Percentiles rank a stretch among this genome's conserved stretches.
Conservation (phyloP, 2,329 filamentous ascomycete species). For the Magnaporthales sp. region DNA sequence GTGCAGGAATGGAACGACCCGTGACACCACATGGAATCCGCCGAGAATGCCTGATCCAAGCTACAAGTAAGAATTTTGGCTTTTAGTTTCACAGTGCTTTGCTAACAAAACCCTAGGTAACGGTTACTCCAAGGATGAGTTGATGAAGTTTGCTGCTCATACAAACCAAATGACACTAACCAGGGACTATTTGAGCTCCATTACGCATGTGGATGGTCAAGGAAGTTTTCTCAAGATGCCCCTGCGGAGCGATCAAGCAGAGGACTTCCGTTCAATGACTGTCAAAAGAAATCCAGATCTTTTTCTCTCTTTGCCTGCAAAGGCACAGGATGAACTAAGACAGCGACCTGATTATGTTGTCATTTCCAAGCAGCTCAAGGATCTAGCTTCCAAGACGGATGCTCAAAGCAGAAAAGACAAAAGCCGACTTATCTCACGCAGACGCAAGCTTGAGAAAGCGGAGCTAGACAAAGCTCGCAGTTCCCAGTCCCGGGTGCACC, state of each 20-base stretch:
- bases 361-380: too few relatives aligned
- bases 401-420: neutral
- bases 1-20: neutral
- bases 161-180: neutral
- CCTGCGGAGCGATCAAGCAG: neutral
- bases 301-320: neutral
- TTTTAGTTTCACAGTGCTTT: neutral
- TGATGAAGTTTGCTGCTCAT: neutral
- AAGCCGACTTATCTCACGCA: neutral
- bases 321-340: neutral
- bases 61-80: neutral
- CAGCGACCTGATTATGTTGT: neutral
- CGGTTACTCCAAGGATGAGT: conserved; percentile 2
- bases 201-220: neutral
- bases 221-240: neutral
- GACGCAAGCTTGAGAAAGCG: neutral
- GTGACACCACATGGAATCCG: neutral
- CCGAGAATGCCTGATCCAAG: neutral
- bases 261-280: conserved; percentile 1
- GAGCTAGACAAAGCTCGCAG: neutral
- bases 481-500: conserved; percentile 1
- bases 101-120: neutral
- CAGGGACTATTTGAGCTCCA: neutral
- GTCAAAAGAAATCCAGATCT: conserved; percentile 1
- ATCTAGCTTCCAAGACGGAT: neutral